A percentile compares a stretch with the other conserved stretches of the same genome.
Conservation (phyloP, 495 filamentous ascomycete species). For the Lophiotrema nucula region DNA sequence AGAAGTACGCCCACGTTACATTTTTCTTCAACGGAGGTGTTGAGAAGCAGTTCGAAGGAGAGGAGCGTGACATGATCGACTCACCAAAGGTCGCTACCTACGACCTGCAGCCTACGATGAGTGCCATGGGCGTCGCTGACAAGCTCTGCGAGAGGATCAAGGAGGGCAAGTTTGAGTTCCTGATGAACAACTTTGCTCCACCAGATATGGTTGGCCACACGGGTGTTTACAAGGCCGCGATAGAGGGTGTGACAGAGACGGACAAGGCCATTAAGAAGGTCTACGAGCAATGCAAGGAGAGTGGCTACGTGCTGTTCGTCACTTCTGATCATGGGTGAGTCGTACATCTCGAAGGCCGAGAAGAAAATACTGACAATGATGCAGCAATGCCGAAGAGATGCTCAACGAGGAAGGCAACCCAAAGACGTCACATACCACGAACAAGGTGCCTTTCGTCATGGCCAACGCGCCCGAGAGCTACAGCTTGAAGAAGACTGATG, state of each 20-base stretch:
- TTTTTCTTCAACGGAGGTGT: conserved; percentile 99
- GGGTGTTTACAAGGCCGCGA: conserved; percentile 94
- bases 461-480: conserved; percentile 90
- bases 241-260: conserved; percentile 77
- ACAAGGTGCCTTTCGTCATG: conserved; percentile 97
- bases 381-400: conserved; percentile 97
- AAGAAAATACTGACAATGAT: neutral
- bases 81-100: conserved; percentile 88
- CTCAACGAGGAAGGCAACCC: conserved; percentile 89
- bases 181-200: conserved; percentile 99
- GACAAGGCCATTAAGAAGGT: conserved; percentile 92
- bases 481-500: conserved; percentile 78
- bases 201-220: conserved; percentile 99
- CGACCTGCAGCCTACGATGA: conserved; percentile 96
- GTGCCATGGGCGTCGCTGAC: conserved; percentile 78
- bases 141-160: conserved; percentile 80
- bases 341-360: neutral
- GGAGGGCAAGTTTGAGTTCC: conserved; percentile 80
- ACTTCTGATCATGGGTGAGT: conserved; percentile 88
- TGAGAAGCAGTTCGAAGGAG: conserved; percentile 91
- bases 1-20: conserved; percentile 98
- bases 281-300: conserved; percentile 87
- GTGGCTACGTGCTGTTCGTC: conserved; percentile 88
- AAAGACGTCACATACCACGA: conserved; percentile 96
- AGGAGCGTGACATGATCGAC: conserved; percentile 75